Base-by-base conservation (phyloP, 2,329 filamentous ascomycete genomes). In the Colletotrichum sp. region DNA sequence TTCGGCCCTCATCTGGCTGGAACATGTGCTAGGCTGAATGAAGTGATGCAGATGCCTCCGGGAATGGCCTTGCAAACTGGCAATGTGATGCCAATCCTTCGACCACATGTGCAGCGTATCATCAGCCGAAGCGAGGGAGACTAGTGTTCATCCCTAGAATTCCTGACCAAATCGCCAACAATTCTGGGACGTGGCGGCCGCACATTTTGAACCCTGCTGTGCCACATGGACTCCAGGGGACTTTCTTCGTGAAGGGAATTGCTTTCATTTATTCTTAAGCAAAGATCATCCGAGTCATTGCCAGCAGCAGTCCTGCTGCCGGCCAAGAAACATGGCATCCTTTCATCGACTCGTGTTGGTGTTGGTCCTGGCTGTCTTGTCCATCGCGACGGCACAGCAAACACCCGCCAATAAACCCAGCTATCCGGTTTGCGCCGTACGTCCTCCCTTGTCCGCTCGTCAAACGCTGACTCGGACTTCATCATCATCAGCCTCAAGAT, bases 391-490 rank as follows among this genome's bases (percentile, higher is more conserved):
- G 69, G 72, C 69, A 62, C 72, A 72, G 61, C 52, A 72, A 1
- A 43, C 30, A 8, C 3, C 72, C 12, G n/a, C 55, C 10, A 34
- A 21, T 55, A 75, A 66, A 8, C 72, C 69, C 12, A 62, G 30
- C 38, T 79, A 76, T 30, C 77, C 77, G 12, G 56, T 43, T 6
- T 79, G 78, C 43, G 77, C 78, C 30, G 77, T 78, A 32, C 71
- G 76, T 74, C 30, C 28, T n/a, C 21, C 43, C 43, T 52, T 52
- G 43, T 21, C 43, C n/a, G 43, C 43, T 52, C n/a, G 10, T 24
- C 43, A 21, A 21, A 52, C 12, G 10, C 16, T 9, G 43, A 21
- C n/a, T 52, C n/a, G 43, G n/a, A 24, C n/a, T 21, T 24, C 43
- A 52, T 21, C 43, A 52, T 21, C n/a, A 52, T 13, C 43, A 0